Evolutionary conservation across 1,139 yeast genomes (phyloP).

Genomic region (Debaryomyces coudertii): DNA sequence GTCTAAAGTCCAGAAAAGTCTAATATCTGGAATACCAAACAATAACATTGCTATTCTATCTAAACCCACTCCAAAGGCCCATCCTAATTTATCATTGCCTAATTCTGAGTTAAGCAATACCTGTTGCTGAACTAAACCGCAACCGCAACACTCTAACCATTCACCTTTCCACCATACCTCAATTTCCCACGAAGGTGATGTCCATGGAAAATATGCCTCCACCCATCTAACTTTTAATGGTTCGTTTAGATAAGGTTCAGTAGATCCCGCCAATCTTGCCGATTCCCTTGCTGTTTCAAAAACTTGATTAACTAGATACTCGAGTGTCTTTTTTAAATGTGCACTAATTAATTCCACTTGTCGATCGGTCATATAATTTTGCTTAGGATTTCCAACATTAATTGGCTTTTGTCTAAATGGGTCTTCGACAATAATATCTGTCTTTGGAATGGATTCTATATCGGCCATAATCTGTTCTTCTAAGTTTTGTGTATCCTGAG

Average conservation of each 20-base stretch:
- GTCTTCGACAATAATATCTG: conserved; percentile 78
- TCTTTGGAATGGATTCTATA: conserved; percentile 65
- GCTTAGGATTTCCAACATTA: conserved; percentile 75
- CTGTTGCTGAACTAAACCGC: conserved; percentile 85
- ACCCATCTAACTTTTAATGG: conserved; percentile 93
- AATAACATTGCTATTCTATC: conserved; percentile 95
- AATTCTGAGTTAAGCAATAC: conserved; percentile 77
- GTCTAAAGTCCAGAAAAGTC: conserved; percentile 90
- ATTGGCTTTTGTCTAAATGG: conserved; percentile 50
- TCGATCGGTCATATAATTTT: conserved; percentile 66
- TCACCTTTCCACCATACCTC: conserved; percentile 99
- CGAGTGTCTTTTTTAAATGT: conserved; percentile 86
- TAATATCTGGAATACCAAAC: conserved; percentile 92
- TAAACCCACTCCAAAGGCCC: conserved; percentile 98
- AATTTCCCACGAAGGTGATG: conserved; percentile 97
- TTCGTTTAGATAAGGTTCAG: conserved; percentile 63
- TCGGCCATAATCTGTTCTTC: conserved; percentile 53
- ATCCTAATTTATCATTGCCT: conserved; percentile 65
- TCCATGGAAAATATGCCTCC: conserved; percentile 97
- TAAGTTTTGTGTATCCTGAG: conserved; percentile 46
- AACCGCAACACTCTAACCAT: conserved; percentile 97
- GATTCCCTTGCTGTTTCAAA: conserved; percentile 74
- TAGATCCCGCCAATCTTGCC: conserved; percentile 67
- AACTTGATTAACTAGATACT: conserved; percentile 78
- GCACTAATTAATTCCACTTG: conserved; percentile 71